phyloP scores from a whole-genome alignment of 768 basidiomycete genomes.

The Termitomyces sp. region DNA sequence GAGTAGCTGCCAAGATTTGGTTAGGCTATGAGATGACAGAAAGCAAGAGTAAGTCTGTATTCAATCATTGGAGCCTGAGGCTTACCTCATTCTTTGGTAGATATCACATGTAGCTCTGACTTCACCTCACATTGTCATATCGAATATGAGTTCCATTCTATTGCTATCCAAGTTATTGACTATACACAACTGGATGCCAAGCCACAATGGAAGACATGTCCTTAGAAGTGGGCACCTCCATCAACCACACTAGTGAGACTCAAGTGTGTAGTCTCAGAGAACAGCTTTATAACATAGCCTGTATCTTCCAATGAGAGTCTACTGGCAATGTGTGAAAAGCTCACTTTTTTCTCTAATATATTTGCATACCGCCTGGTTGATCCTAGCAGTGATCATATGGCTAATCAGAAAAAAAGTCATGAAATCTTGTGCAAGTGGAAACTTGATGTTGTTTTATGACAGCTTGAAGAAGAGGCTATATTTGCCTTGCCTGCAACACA shows the following conservation, averaged over 20 bases:
- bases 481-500: not conserved
- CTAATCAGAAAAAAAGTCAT: constrained; percentile 14
- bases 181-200: not conserved
- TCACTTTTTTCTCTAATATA: not conserved
- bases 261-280: not conserved
- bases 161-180: not conserved
- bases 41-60: not conserved
- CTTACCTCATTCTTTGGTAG: not conserved
- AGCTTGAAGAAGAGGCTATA: not conserved
- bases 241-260: not conserved
- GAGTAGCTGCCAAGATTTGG: not conserved
- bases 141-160: not conserved
- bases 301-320: not conserved
- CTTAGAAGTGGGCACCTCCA: not conserved
- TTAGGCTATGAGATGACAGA: not conserved
- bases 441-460: not conserved
- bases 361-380: constrained; percentile 1
- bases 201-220: not conserved
- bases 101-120: not conserved
- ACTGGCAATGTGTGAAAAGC: not conserved
- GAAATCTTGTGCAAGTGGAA: constrained; percentile 8
- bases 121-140: not conserved
- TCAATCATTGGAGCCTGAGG: not conserved
- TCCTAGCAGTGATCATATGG: constrained; percentile 13
- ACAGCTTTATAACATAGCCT: not conserved